Evolutionary conservation across 169 alveolate genomes (phyloP).

Genomic region (Eimeria necatrix): DNA sequence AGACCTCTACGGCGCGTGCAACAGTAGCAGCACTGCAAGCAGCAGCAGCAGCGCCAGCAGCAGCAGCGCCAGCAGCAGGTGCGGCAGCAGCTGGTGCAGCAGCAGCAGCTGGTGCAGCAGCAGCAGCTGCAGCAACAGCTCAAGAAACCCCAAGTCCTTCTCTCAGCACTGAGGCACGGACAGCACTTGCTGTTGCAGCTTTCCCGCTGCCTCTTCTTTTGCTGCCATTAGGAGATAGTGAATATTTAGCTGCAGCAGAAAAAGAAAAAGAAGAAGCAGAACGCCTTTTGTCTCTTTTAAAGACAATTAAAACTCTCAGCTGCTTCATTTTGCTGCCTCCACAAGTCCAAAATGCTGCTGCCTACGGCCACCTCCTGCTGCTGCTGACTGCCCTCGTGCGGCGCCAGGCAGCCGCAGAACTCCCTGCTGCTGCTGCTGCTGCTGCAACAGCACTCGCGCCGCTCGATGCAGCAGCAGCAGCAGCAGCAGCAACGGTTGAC

Average conservation of each 20-base stretch:
- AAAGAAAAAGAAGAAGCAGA: background rate
- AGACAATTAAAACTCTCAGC: background rate
- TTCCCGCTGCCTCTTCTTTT: background rate
- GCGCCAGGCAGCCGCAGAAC: background rate
- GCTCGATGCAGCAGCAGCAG: conserved; percentile 11
- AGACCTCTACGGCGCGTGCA: background rate
- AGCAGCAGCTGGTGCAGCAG: conserved; percentile 22
- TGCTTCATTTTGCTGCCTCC: background rate
- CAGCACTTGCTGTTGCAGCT: background rate
- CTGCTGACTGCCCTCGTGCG: conserved; percentile 36
- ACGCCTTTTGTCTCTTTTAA: background rate
- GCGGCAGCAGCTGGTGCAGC: conserved; percentile 32
- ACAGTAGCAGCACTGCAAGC: background rate
- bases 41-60: conserved; percentile 8
- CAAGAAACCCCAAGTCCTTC: background rate
- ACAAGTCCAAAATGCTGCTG: background rate
- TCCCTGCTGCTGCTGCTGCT: background rate
- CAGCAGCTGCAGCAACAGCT: conserved; percentile 9
- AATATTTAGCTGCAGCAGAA: background rate
- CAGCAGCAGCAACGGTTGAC: background rate
- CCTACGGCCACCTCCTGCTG: background rate
- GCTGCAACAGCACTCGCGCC: background rate
- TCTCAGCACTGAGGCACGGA: background rate
- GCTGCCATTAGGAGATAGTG: background rate
- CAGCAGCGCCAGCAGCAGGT: background rate